A percentile compares a stretch with the other conserved stretches of the same genome.
These are phyloP conservation scores for Quercus wislizeni DNA, from an alignment of 306 rosid genomes.

Conservation along the genomic window DNA sequence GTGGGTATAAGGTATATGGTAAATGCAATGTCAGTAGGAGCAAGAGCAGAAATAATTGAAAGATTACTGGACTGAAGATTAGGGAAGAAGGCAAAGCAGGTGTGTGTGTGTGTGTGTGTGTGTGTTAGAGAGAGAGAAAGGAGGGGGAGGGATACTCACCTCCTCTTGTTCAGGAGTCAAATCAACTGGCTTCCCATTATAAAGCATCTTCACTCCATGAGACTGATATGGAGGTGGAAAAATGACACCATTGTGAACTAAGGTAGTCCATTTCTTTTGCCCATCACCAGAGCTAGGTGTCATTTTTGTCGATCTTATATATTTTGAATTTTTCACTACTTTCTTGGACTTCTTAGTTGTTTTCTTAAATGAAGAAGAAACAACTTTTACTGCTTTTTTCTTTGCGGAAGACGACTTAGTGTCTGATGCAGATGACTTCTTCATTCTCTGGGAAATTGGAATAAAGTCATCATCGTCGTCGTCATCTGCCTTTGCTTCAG, in stretches of 20 bases:
- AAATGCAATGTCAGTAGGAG: background rate
- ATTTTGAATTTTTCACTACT: constrained; percentile 49
- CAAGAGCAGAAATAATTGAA: background rate
- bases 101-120: background rate
- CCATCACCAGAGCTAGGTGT: constrained; percentile 92
- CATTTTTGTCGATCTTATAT: constrained; percentile 69
- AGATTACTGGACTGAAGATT: background rate
- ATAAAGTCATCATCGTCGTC: constrained; percentile 26
- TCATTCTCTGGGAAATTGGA: constrained; percentile 48
- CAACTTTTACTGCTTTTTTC: constrained; percentile 23
- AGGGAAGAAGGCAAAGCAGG: background rate
- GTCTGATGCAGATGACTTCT: constrained; percentile 25
- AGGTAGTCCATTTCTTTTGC: constrained; percentile 91
- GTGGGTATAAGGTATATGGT: background rate
- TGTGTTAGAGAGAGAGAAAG: background rate
- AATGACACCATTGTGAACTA: constrained; percentile 93
- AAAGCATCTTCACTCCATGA: constrained; percentile 77
- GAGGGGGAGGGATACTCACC: constrained; percentile 34
- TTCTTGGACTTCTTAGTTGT: constrained; percentile 32
- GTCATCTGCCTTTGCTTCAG: constrained; percentile 1
- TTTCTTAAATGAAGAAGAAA: constrained; percentile 39
- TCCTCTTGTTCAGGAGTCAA: constrained; percentile 93
- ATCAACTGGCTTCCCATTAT: constrained; percentile 70
- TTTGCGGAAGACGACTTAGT: constrained; percentile 28
- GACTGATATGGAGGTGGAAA: constrained; percentile 85